Evolutionary conservation across 2,329 filamentous ascomycete genomes (phyloP), one percentile per base, ranked within the genome.

Genomic region (Neofusicoccum sp.): DNA sequence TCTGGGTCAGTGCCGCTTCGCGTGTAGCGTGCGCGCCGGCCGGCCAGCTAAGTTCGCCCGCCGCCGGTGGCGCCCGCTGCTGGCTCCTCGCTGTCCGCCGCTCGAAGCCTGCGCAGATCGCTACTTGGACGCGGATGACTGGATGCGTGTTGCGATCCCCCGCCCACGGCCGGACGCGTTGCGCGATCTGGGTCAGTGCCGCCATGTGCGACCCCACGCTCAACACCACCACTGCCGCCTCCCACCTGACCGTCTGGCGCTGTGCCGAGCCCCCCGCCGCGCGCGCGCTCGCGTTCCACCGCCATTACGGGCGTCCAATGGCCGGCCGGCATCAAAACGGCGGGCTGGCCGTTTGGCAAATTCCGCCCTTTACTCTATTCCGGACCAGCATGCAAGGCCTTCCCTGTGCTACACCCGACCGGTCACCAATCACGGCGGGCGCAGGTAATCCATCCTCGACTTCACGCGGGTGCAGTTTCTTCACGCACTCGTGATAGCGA

Each of bases 401-500:
- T n/a, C 50, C 50, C 33, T 41, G 50, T 41, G 50, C 50, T 11
- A n/a, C 9, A 5, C 11, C 49, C 49, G 49, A 54, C 49, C 36
- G 34, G 16, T 39, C 16, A 29, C 49, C 34, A 54, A 39, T 54
- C 34, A 39, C 16, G 28, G 28, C 12, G 34, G 34, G 14, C 14
- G 11, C 29, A 4, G 49, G 34, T 14, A 54, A 41, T 41, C 49
- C 49, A 39, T 31, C 22, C 28, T 43, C 37, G 7, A 31, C 36
- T 5, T 33, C 14, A 49, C 45, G 28, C n/a, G 48, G 31, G 9
- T 31, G 50, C 49, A 54, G 49, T 14, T 12, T 56, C 50, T 56
- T 16, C 50, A 16, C 50, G 50, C 22, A 14, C 36, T n/a, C 52
- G 39, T 56, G 52, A 56, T 56, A 56, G 52, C 52, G 36, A 33